These are phyloP conservation scores for Exophiala sp. DNA, from an alignment of 2,329 filamentous ascomycete genomes.

Conservation along the genomic window DNA sequence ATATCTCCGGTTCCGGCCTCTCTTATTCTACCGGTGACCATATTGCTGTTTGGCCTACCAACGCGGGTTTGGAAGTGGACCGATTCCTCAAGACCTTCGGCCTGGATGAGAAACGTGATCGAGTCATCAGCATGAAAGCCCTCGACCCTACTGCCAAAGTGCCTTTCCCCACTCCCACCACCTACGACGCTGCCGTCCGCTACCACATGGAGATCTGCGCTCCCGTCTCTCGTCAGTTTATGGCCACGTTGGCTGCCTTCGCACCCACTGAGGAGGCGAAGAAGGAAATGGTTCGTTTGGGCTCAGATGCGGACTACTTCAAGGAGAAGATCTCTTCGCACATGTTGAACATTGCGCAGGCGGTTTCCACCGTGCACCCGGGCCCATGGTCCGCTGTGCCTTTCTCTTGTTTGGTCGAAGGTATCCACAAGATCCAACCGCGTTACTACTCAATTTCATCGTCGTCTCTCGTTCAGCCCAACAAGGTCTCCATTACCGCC, in stretches of 20 bases:
- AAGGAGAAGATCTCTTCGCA: constrained; percentile 73
- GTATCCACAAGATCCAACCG: constrained; percentile 88
- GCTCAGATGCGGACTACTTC: constrained; percentile 93
- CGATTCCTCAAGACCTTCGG: constrained; percentile 76
- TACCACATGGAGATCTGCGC: constrained; percentile 97
- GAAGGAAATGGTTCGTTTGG: constrained; percentile 80
- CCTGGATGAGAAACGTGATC: constrained; percentile 68
- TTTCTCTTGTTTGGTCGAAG: constrained; percentile 92
- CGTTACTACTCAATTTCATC: constrained; percentile 99
- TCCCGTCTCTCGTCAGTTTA: constrained; percentile 91
- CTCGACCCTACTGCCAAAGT: constrained; percentile 95
- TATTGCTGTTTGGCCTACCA: constrained; percentile 94
- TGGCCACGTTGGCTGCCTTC: constrained; percentile 80
- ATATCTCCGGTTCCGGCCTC: constrained; percentile 81
- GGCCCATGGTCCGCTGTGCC: constrained; percentile 78
- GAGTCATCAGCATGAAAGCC: constrained; percentile 80
- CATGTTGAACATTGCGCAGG: constrained; percentile 83
- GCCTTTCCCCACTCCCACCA: constrained; percentile 93
- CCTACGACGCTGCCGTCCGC: constrained; percentile 84
- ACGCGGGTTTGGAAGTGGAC: constrained; percentile 86
- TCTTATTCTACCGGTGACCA: constrained; percentile 96
- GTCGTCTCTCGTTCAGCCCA: constrained; percentile 85
- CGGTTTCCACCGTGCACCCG: constrained; percentile 66
- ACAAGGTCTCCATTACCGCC: constrained; percentile 91
- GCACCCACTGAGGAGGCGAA: constrained; percentile 79